phyloP scores from a whole-genome alignment of 768 basidiomycete species.

The Panus rudis region DNA sequence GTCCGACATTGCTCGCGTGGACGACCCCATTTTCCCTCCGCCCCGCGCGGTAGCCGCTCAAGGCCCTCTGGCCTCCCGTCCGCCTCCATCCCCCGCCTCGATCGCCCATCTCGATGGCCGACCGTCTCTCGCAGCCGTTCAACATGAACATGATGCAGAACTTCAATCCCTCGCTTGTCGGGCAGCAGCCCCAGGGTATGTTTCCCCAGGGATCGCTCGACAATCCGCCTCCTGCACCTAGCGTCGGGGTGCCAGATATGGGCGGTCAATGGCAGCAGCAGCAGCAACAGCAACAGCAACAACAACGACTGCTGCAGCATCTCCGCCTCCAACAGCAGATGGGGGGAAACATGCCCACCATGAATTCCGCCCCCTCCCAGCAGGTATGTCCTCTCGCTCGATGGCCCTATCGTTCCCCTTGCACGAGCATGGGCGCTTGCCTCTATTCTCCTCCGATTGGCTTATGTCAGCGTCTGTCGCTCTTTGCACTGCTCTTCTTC shows the following conservation, averaged over 20 bases:
- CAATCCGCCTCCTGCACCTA: conserved; percentile 30
- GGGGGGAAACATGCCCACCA: conserved; percentile 9
- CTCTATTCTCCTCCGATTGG: conserved; percentile 11
- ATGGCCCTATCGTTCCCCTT: conserved; percentile 1
- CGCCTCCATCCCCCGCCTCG: not conserved
- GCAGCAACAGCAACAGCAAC: conserved; percentile 42
- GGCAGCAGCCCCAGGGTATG: conserved; percentile 38
- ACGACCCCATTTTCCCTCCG: conserved; percentile 3
- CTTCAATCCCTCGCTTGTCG: conserved; percentile 38
- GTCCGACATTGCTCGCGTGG: conserved; percentile 2
- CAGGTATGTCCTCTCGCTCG: not conserved
- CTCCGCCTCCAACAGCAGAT: conserved; percentile 8
- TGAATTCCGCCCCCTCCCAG: not conserved
- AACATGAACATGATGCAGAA: conserved; percentile 35
- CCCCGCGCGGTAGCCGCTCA: conserved; percentile 8
- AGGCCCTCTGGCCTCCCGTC: conserved; percentile 1
- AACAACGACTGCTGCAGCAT: conserved; percentile 5
- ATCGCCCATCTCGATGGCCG: not conserved
- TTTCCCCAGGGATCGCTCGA: conserved; percentile 34
- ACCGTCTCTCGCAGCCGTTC: not conserved
- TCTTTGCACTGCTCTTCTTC: not conserved
- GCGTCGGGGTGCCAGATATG: conserved; percentile 40
- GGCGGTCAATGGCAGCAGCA: conserved; percentile 35
- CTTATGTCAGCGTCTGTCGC: not conserved
- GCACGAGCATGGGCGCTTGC: not conserved